Conservation (phyloP, 140 eudicot species). For the Oenanthe javanica region DNA sequence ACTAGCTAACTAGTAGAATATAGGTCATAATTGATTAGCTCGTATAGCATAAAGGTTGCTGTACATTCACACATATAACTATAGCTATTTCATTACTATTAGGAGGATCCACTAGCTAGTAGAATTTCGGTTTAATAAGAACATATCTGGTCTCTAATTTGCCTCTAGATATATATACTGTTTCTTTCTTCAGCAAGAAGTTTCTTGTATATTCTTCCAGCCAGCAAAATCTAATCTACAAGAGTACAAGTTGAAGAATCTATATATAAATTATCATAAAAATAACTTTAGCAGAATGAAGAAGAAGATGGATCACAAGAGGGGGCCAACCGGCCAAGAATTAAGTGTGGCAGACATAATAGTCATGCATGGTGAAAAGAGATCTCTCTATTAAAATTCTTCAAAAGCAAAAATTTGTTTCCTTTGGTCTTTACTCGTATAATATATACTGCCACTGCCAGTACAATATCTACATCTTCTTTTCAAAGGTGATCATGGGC, state of each 20-base stretch:
- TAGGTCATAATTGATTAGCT: not conserved
- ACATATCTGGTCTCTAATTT: not conserved
- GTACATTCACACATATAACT: not conserved
- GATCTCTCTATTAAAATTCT: not conserved
- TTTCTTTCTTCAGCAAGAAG: constrained; percentile 1
- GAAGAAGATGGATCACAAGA: not conserved
- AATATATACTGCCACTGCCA: not conserved
- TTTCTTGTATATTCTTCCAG: not conserved
- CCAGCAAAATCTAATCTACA: not conserved
- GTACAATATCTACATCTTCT: not conserved
- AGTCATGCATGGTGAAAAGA: constrained; percentile 11
- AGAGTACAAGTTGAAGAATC: constrained; percentile 6
- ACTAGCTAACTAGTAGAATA: not conserved
- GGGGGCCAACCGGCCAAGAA: not conserved
- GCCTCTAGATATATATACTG: not conserved
- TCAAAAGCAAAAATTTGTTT: constrained; percentile 12
- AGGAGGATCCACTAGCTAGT: not conserved
- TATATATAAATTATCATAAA: not conserved
- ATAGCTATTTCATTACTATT: not conserved
- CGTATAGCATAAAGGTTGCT: too few species aligned
- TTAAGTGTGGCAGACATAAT: not conserved
- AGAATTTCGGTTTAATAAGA: not conserved
- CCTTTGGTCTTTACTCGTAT: not conserved
- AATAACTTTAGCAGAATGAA: constrained; percentile 2
- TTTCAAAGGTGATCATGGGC: constrained; percentile 2